Evolutionary conservation across 1,284 basidiomycete species (phyloP).

Genomic region (Ustilago bromivora): DNA sequence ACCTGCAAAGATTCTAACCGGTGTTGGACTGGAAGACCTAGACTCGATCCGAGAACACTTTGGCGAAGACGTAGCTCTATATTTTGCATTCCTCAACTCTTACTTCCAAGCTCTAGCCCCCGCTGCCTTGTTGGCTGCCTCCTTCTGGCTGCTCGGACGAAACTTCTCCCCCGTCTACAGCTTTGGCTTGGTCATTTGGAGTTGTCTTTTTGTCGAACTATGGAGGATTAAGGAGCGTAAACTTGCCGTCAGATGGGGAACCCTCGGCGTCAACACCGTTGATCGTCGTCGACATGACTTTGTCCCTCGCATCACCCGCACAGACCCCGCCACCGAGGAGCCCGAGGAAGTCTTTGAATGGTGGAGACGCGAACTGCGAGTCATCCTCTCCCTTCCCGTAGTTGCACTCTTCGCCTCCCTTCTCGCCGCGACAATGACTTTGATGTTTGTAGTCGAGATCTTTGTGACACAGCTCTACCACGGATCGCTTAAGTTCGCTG

Average conservation of each 20-base stretch:
- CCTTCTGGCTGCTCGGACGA: constrained; percentile 57
- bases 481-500: constrained; percentile 81
- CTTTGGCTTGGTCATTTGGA: constrained; percentile 60
- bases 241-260: constrained; percentile 68
- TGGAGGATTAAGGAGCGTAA: constrained; percentile 67
- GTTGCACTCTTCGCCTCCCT: constrained; percentile 80
- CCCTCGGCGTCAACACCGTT: constrained; percentile 52
- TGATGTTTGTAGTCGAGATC: constrained; percentile 70
- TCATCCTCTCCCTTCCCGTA: constrained; percentile 81
- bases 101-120: constrained; percentile 64
- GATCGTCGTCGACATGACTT: constrained; percentile 57
- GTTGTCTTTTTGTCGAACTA: constrained; percentile 60
- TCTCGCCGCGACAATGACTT: constrained; percentile 73
- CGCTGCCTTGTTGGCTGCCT: constrained; percentile 50
- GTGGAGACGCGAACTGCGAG: constrained; percentile 74
- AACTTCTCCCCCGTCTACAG: constrained; percentile 61
- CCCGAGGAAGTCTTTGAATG: constrained; percentile 67
- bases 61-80: constrained; percentile 68
- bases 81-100: constrained; percentile 67
- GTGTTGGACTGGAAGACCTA: constrained; percentile 57
- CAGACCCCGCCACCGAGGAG: constrained; percentile 63
- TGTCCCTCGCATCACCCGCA: constrained; percentile 43
- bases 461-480: constrained; percentile 73
- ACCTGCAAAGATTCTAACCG: constrained; percentile 41
- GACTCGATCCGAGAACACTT: constrained; percentile 65